Evolutionary conservation across 2,329 filamentous ascomycete genomes (phyloP), one percentile per base, ranked within the genome.

Genomic region (Fusarium siculi): DNA sequence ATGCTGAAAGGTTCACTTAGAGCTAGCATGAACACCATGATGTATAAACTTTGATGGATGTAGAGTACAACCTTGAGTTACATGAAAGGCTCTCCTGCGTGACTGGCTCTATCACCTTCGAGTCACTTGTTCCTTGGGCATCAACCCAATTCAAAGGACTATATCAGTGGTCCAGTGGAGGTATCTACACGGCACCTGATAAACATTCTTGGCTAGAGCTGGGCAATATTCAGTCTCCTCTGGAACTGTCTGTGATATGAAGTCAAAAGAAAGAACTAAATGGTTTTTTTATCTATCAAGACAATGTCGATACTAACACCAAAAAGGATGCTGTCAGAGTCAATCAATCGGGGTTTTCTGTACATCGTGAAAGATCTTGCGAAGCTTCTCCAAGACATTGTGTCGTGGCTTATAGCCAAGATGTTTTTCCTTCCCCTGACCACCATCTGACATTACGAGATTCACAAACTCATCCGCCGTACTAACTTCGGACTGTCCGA

Each of bases 291-390:
- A 15, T 40, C 28, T n/a, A 49, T 49, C 21, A 12, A 32, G 15
- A 49, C 7, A 18, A 9, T 16, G 2, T 9, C 25, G 18, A 0
- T 32, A 49, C 4, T 3, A 32, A 18, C 2, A 23, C 4, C 5
- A 52, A 10, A 16, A 25, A 15, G 3, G 2, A 14, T 5, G 2
- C 4, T 19, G 16, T 15, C 47, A 36, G 2, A 36, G 4, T 25
- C 9, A 53, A n/a, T 37, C 49, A 11, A 25, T 0, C 6, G 32
- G 32, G 16, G 18, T 16, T 9, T 37, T 25, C 11, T 53, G n/a
- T 15, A 21, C 12, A 15, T 37, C 12, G 5, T 16, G n/a, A 37
- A 52, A 36, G 32, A 53, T 53, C n/a, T 6, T 53, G 6, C 32
- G n/a, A 21, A 37, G 30, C 32, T 36, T 53, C n/a, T 36, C 18